phyloP scores from a whole-genome alignment of 75 land plant species.

The Selaginella tamariscina region DNA sequence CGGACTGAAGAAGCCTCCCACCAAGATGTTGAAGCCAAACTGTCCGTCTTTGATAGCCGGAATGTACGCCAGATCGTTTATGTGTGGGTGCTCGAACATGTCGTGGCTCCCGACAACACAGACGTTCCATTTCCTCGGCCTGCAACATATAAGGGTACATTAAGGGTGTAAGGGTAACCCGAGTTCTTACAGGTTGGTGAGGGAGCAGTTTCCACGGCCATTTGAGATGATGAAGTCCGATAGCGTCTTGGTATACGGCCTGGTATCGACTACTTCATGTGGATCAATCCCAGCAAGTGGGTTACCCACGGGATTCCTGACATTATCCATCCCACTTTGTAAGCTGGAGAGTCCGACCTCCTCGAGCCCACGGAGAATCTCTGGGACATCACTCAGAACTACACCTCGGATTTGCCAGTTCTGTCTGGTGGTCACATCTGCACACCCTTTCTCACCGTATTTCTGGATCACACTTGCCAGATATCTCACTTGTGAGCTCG shows the following conservation, averaged over 20 bases:
- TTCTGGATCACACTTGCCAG: slow-evolving; percentile 52
- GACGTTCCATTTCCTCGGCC: slow-evolving; percentile 99
- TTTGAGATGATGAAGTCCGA: slow-evolving; percentile 57
- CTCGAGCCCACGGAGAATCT: slow-evolving; percentile 54
- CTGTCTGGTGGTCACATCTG: slow-evolving; percentile 89
- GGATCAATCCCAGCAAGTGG: slow-evolving; percentile 96
- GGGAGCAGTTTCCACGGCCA: slow-evolving; percentile 49
- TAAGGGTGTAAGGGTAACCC: not conserved
- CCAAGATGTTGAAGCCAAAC: slow-evolving; percentile 85
- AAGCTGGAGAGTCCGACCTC: slow-evolving; percentile 76
- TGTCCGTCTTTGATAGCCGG: slow-evolving; percentile 74
- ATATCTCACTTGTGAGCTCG: slow-evolving; percentile 68
- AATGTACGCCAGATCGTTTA: slow-evolving; percentile 95
- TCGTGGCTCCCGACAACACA: slow-evolving; percentile 90
- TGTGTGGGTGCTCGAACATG: slow-evolving; percentile 93
- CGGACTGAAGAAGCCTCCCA: slow-evolving; percentile 55
- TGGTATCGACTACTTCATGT: slow-evolving; percentile 75
- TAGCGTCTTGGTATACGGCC: slow-evolving; percentile 61
- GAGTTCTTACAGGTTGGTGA: slow-evolving; percentile 71
- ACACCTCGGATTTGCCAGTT: slow-evolving; percentile 98
- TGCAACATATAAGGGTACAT: slow-evolving; percentile 21
- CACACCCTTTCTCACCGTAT: slow-evolving; percentile 83
- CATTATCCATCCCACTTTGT: slow-evolving; percentile 99
- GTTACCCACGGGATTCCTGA: slow-evolving; percentile 89
- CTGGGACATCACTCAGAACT: slow-evolving; percentile 72